Conservation (phyloP, 352 stramenopile species). For the Phytophthora sp. region DNA sequence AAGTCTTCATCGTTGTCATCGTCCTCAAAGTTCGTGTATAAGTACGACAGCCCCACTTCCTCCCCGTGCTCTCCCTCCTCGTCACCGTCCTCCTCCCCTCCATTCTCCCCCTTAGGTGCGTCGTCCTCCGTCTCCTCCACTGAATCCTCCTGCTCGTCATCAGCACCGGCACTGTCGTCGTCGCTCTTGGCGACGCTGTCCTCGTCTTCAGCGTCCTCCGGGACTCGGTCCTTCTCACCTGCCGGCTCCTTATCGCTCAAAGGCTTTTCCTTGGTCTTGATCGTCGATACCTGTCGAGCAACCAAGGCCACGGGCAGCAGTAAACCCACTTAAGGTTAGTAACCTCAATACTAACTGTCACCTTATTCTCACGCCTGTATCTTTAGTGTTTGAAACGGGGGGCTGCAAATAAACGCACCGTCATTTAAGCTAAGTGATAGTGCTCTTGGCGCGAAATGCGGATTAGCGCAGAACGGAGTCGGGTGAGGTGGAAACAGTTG, state of each 20-base stretch:
- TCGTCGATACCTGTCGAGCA: slow-evolving; percentile 27
- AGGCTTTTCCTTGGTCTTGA: slow-evolving; percentile 25
- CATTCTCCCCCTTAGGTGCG: slow-evolving; percentile 34
- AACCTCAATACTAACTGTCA: slow-evolving; percentile 11
- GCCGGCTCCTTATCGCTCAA: slow-evolving; percentile 24
- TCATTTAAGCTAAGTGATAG: slow-evolving; percentile 21
- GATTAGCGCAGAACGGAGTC: neutral
- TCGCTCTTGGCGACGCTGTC: slow-evolving; percentile 31
- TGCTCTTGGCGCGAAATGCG: slow-evolving; percentile 1
- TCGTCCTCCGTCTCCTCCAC: slow-evolving; percentile 43
- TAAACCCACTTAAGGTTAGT: slow-evolving; percentile 25
- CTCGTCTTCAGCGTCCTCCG: slow-evolving; percentile 32
- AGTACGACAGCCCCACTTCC: slow-evolving; percentile 65
- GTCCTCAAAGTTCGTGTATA: slow-evolving; percentile 74
- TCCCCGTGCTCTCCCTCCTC: slow-evolving; percentile 39
- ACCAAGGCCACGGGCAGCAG: slow-evolving; percentile 11
- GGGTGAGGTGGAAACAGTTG: neutral
- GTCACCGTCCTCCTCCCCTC: slow-evolving; percentile 30
- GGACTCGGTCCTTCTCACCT: slow-evolving; percentile 25
- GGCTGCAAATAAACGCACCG: slow-evolving; percentile 20
- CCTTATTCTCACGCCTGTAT: neutral
- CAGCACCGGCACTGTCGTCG: slow-evolving; percentile 32
- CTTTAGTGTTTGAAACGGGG: neutral
- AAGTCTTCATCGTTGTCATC: slow-evolving; percentile 54
- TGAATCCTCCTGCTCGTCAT: slow-evolving; percentile 48